phyloP scores from a whole-genome alignment of 179 eudicot species.

The Drosera spatulata region DNA sequence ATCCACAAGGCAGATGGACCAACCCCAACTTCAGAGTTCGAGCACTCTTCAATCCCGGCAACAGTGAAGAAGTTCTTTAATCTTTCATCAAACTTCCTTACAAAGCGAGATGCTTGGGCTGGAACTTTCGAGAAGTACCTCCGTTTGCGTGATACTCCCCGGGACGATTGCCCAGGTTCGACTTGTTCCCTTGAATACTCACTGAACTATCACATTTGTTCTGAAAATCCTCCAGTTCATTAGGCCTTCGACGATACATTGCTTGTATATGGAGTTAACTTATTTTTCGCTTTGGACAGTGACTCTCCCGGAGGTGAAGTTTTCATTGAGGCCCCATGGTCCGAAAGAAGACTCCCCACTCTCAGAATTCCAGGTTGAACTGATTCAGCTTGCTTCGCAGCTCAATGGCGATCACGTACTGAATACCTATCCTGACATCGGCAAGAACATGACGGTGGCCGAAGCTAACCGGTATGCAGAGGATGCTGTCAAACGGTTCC shows the following conservation, averaged over 20 bases:
- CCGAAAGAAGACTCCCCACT: slow-evolving; percentile 69
- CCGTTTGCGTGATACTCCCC: slow-evolving; percentile 69
- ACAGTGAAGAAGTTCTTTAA: slow-evolving; percentile 93
- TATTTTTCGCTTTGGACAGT: slow-evolving; percentile 22
- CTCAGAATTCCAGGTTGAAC: slow-evolving; percentile 77
- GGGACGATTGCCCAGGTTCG: slow-evolving; percentile 96
- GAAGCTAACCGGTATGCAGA: slow-evolving; percentile 73
- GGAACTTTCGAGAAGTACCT: slow-evolving; percentile 85
- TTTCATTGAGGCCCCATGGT: slow-evolving; percentile 63
- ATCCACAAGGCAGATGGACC: slow-evolving; percentile 86
- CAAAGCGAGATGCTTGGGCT: slow-evolving; percentile 98
- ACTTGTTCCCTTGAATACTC: not conserved
- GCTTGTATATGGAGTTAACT: not conserved
- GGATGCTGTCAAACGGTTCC: slow-evolving; percentile 70
- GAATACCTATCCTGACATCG: slow-evolving; percentile 72
- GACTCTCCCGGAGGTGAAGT: slow-evolving; percentile 65
- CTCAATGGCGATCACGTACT: slow-evolving; percentile 76
- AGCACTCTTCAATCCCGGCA: slow-evolving; percentile 93
- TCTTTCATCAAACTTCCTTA: slow-evolving; percentile 71
- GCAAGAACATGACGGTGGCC: slow-evolving; percentile 64
- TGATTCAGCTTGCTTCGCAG: slow-evolving; percentile 92
- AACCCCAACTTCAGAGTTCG: slow-evolving; percentile 73
- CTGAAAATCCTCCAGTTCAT: not conserved
- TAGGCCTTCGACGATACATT: too few species aligned
- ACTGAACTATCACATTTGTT: not conserved